phyloP scores from a whole-genome alignment of 169 alveolate species.

The Plasmodium gaboni region DNA sequence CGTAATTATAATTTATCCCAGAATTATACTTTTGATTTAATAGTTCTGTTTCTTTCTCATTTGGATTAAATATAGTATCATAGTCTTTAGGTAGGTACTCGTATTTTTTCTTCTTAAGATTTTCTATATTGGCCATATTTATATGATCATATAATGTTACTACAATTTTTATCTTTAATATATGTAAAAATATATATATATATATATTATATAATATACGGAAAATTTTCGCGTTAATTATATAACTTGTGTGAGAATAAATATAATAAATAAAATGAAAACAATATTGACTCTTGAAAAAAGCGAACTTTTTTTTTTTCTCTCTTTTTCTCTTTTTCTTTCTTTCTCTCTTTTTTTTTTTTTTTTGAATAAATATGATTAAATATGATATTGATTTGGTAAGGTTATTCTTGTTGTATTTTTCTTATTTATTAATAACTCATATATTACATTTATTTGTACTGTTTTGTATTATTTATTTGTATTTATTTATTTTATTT shows the following conservation, averaged over 20 bases:
- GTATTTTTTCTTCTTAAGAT: conserved; percentile 56
- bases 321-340: conserved; percentile 9
- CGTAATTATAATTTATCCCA: conserved; percentile 23
- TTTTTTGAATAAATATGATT: neutral
- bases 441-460: too few relatives aligned
- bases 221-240: too few relatives aligned
- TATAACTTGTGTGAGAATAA: too few relatives aligned
- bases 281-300: neutral
- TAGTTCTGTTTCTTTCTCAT: conserved; percentile 13
- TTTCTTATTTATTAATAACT: neutral
- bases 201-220: too few relatives aligned
- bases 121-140: conserved; percentile 68
- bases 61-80: conserved; percentile 33
- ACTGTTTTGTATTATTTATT: too few relatives aligned
- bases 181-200: too few relatives aligned
- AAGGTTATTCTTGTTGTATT: neutral
- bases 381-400: neutral
- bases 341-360: neutral
- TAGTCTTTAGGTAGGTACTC: conserved; percentile 48
- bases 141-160: neutral
- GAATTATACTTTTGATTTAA: conserved; percentile 28
- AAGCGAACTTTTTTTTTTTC: neutral
- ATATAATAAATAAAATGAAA: too few relatives aligned
- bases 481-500: too few relatives aligned
- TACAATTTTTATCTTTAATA: neutral